A percentile compares a stretch with the other conserved stretches of the same genome.
Evolutionary conservation across 169 alveolate species (phyloP).

Genomic region (Eimeria tenella): DNA sequence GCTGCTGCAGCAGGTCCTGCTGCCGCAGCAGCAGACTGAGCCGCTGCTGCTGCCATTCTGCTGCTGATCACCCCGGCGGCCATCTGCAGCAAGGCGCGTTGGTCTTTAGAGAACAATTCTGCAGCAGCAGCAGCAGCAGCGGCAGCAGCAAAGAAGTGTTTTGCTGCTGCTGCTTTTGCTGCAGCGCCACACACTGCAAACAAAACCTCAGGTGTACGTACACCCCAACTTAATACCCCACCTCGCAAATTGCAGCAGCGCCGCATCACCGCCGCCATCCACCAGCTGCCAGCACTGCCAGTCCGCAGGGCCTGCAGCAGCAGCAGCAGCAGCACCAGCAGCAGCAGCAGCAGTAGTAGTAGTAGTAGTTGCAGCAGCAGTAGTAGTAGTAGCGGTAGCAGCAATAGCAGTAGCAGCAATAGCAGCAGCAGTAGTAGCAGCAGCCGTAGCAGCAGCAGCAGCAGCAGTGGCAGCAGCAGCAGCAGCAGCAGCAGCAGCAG

Average conservation of each 20-base stretch:
- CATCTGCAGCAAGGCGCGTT: conserved; percentile 12
- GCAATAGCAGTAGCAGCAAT: neutral
- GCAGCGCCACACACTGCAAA: no score
- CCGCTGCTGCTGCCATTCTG: no score
- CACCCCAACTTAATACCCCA: no score
- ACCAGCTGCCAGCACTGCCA: no score
- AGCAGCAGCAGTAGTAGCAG: neutral
- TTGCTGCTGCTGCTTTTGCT: no score
- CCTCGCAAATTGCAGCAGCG: no score
- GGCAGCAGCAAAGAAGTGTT: no score
- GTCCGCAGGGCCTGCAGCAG: no score
- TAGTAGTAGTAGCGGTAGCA: neutral
- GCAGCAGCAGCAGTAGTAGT: neutral
- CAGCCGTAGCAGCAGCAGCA: neutral
- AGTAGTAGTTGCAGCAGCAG: neutral
- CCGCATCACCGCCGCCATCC: no score
- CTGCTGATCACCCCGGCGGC: neutral
- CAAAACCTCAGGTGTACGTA: no score
- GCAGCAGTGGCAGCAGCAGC: neutral
- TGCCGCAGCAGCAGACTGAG: no score
- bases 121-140: neutral
- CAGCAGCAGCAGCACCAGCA: neutral
- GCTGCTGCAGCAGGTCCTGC: no score
- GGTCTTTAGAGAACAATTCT: neutral
- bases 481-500: neutral